A percentile compares a stretch with the other conserved stretches of the same genome.
phyloP scores from a whole-genome alignment of 768 basidiomycete genomes.

The Psilocybe tampanensis region DNA sequence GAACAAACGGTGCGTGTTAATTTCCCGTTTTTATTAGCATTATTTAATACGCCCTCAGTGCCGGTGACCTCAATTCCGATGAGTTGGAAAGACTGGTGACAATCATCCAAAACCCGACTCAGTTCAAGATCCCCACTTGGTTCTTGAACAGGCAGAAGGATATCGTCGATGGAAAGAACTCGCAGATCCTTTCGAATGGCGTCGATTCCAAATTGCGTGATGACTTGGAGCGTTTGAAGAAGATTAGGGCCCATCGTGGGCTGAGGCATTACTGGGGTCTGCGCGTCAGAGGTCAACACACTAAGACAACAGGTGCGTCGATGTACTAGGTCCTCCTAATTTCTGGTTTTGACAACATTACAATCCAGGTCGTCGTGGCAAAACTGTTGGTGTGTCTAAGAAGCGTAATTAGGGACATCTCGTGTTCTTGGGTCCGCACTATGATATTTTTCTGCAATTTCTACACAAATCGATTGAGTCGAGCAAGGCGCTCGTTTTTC shows the following conservation, averaged over 20 bases:
- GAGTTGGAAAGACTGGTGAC: slow-evolving; percentile 99
- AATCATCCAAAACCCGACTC: slow-evolving; percentile 98
- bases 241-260: slow-evolving; percentile 97
- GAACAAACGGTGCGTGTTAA: slow-evolving; percentile 83
- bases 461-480: not conserved
- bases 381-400: slow-evolving; percentile 96
- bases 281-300: slow-evolving; percentile 97
- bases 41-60: slow-evolving; percentile 49
- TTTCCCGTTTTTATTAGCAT: not conserved
- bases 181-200: slow-evolving; percentile 92
- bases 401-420: slow-evolving; percentile 58
- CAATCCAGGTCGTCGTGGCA: slow-evolving; percentile 81
- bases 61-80: slow-evolving; percentile 99
- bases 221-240: slow-evolving; percentile 97
- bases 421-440: not conserved
- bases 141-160: slow-evolving; percentile 99
- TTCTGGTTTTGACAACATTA: slow-evolving; percentile 5
- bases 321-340: not conserved
- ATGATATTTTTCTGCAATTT: not conserved
- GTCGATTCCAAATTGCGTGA: slow-evolving; percentile 99
- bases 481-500: too few relatives aligned
- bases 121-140: slow-evolving; percentile 99
- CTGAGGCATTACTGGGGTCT: slow-evolving; percentile 93
- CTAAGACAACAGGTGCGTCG: slow-evolving; percentile 91
- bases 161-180: slow-evolving; percentile 95